These are phyloP conservation scores for Beauveria australis DNA, from an alignment of 2,329 filamentous ascomycete species.

Conservation along the genomic window DNA sequence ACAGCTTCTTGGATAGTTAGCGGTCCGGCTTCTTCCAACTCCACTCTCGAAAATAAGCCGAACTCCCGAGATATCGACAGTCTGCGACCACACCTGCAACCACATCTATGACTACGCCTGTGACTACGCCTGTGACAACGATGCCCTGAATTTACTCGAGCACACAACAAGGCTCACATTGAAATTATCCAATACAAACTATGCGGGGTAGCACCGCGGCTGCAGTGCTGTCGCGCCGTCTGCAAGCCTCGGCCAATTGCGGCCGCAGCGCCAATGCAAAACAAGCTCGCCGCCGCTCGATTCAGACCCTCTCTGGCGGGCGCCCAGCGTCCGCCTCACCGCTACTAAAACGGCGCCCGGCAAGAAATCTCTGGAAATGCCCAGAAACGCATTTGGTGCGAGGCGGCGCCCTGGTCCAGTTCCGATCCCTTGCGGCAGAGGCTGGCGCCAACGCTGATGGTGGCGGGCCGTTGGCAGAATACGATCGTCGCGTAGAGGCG, in stretches of 20 bases:
- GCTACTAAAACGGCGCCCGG: conserved; percentile 8
- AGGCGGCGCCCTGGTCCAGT: conserved; percentile 11
- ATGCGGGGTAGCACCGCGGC: conserved; percentile 15
- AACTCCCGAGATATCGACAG: neutral
- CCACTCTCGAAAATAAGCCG: conserved; percentile 8
- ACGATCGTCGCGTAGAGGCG: conserved; percentile 68
- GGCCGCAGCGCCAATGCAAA: neutral
- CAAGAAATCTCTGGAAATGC: neutral
- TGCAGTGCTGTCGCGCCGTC: conserved; percentile 13
- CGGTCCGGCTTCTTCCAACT: conserved; percentile 7
- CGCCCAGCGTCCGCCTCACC: neutral
- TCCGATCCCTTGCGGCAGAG: conserved; percentile 23
- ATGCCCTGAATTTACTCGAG: neutral
- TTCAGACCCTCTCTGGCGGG: neutral
- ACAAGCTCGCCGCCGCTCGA: neutral
- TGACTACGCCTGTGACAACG: neutral
- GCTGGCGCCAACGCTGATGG: conserved; percentile 21
- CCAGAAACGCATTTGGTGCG: neutral
- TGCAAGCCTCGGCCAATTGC: conserved; percentile 12
- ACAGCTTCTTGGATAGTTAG: neutral
- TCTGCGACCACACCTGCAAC: neutral
- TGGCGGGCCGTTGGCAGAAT: conserved; percentile 75
- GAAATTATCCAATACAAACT: neutral
- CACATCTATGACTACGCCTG: neutral
- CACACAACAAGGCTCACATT: neutral